Conservation (phyloP, 306 rosid species). For the Cercis canadensis region DNA sequence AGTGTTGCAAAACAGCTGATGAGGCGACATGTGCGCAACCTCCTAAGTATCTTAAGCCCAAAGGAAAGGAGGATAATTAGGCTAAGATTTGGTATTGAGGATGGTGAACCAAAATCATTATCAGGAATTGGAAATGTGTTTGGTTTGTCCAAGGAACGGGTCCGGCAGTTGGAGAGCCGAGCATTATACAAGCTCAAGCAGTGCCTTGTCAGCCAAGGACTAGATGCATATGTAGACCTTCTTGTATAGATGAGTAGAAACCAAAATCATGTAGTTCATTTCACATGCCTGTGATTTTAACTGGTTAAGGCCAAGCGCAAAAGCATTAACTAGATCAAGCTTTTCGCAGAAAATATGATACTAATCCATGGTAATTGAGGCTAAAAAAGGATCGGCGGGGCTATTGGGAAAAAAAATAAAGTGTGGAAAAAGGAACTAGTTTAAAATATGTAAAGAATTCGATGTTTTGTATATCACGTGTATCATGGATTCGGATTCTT, state of each 20-base stretch:
- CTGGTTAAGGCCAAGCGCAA: no score
- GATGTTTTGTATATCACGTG: no score
- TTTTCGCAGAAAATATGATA: neutral
- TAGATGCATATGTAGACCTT: conserved; percentile 50
- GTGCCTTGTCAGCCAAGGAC: conserved; percentile 51
- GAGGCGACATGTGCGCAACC: conserved; percentile 75
- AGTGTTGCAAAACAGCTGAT: conserved; percentile 71
- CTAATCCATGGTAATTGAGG: conserved; percentile 18
- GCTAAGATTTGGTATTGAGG: conserved; percentile 84
- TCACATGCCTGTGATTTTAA: neutral
- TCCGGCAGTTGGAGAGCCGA: conserved; percentile 62
- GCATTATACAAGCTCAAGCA: conserved; percentile 61
- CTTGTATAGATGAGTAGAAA: conserved; percentile 37
- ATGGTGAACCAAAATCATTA: conserved; percentile 63
- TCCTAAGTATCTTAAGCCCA: conserved; percentile 60
- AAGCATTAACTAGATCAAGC: no score
- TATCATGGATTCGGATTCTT: no score
- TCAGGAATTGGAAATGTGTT: conserved; percentile 62
- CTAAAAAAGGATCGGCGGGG: neutral
- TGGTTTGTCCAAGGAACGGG: conserved; percentile 81
- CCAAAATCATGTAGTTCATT: conserved; percentile 2
- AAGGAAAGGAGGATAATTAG: conserved; percentile 75
- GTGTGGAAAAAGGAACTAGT: no score
- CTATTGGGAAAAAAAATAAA: conserved; percentile 4
- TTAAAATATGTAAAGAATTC: no score